These are phyloP conservation scores for Bimuria novae-zelandiae DNA, from an alignment of 2,329 filamentous ascomycete genomes.

Conservation along the genomic window DNA sequence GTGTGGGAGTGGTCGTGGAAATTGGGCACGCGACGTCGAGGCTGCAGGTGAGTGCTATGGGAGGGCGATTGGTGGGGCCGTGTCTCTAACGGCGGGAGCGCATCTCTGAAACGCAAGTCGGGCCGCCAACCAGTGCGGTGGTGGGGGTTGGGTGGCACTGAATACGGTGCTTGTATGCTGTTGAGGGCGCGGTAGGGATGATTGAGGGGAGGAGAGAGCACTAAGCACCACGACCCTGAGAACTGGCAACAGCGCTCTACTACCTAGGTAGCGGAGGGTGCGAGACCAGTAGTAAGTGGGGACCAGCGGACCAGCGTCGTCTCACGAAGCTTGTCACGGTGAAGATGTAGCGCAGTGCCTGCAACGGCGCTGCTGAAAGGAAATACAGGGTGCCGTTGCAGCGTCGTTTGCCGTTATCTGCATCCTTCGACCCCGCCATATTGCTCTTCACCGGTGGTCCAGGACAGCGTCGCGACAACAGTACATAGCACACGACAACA, in stretches of 20 bases:
- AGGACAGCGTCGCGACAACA: not conserved
- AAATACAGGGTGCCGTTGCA: not conserved
- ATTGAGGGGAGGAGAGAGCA: not conserved
- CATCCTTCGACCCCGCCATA: not conserved
- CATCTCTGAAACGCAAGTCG: conserved; percentile 4
- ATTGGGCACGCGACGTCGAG: conserved; percentile 23
- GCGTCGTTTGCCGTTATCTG: not conserved
- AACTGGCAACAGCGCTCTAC: no score
- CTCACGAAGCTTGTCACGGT: conserved; percentile 1
- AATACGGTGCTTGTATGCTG: not conserved
- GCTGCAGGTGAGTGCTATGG: not conserved
- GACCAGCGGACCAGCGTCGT: conserved; percentile 4
- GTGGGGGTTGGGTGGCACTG: not conserved
- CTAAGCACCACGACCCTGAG: not conserved
- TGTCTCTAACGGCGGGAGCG: conserved; percentile 3
- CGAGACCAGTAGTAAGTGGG: not conserved
- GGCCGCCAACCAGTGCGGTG: conserved; percentile 3
- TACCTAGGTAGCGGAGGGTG: not conserved
- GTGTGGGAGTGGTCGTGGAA: conserved; percentile 9
- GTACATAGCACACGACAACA: no score
- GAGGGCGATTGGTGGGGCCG: not conserved
- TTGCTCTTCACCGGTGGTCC: not conserved
- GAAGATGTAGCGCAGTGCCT: not conserved
- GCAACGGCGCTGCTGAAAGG: no score
- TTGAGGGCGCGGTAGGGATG: not conserved